Conservation (phyloP, 805 yeast species). For the Candida tibetensis region DNA sequence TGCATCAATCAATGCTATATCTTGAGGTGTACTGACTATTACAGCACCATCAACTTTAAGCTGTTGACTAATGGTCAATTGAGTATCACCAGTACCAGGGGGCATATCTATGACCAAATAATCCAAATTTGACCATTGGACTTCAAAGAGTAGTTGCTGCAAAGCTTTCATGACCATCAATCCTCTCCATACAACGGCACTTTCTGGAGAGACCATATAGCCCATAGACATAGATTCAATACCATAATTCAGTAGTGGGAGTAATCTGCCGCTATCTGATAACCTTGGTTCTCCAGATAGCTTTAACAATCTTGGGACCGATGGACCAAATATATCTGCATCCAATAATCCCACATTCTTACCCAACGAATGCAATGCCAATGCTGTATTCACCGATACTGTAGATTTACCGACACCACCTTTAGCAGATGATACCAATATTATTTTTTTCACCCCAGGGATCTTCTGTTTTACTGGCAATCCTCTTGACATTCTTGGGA, state of each 20-base stretch:
- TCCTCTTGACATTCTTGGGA: slow-evolving; percentile 47
- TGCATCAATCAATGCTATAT: slow-evolving; percentile 77
- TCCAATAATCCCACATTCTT: slow-evolving; percentile 68
- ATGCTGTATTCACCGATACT: slow-evolving; percentile 65
- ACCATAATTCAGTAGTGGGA: slow-evolving; percentile 73
- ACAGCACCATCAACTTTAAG: slow-evolving; percentile 75
- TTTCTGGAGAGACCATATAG: slow-evolving; percentile 61
- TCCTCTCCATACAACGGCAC: slow-evolving; percentile 83
- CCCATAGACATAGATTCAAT: slow-evolving; percentile 90
- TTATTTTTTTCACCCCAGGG: slow-evolving; percentile 57
- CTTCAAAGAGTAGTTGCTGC: slow-evolving; percentile 80
- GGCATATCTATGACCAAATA: slow-evolving; percentile 79
- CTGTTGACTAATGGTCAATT: slow-evolving; percentile 77
- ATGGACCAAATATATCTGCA: slow-evolving; percentile 83
- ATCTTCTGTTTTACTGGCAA: slow-evolving; percentile 55
- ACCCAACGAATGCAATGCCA: slow-evolving; percentile 54
- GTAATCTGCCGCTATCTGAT: slow-evolving; percentile 47
- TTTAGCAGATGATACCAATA: slow-evolving; percentile 72
- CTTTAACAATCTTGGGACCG: slow-evolving; percentile 70
- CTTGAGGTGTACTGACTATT: slow-evolving; percentile 84
- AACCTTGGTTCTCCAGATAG: slow-evolving; percentile 68
- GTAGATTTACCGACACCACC: slow-evolving; percentile 86
- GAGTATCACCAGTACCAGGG: slow-evolving; percentile 90
- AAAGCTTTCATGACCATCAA: slow-evolving; percentile 83
- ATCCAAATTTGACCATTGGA: slow-evolving; percentile 69